Evolutionary conservation across 2,329 filamentous ascomycete species (phyloP), one percentile per base, ranked within the genome.

Genomic region (Fusarium tricinctum): DNA sequence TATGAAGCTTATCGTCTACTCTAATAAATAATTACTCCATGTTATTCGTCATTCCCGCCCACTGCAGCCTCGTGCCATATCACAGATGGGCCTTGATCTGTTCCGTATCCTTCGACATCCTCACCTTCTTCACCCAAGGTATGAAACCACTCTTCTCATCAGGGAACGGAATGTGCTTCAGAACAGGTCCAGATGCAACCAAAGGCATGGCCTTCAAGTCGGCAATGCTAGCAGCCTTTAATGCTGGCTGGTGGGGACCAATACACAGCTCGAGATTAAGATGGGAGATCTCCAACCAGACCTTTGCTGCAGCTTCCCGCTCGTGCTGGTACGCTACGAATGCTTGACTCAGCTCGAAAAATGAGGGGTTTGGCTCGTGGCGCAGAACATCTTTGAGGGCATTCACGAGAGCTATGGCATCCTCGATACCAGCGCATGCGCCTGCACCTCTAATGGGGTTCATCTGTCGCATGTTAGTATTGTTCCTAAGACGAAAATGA

Each of bases 381-480:
- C 39, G 57, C 0, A 66, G 39, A 0, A 33, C 8, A 3, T 42
- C 32, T 1, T 56, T 48, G 8, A 66, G 57, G 0, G 19, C 39
- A 19, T 66, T 67, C 4, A 67, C 63, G 3, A 66, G 7, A 1
- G 42, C 30, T 28, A 66, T 48, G 3, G 46, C 47, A n/a, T 66
- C 63, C 15, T 66, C 63, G 5, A 66, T 66, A 0, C 63, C 63
- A 0, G 50, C 52, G 20, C 63, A 66, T 33, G 63, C 63, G 17
- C 63, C 63, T 22, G 63, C 63, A 10, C 63, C 63, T 49, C 63
- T 45, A 6, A 66, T 57, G 0, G 63, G 63, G 3, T 66, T 66
- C 50, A 66, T 66, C 63, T 67, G 10, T 7, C 4, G 4, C 0
- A 5, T 30, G 3, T 66, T 13, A 66, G 46, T 4, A 23, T 40